Evolutionary conservation across 257 asterid genomes (phyloP).

Genomic region (Forsythia suspensa): DNA sequence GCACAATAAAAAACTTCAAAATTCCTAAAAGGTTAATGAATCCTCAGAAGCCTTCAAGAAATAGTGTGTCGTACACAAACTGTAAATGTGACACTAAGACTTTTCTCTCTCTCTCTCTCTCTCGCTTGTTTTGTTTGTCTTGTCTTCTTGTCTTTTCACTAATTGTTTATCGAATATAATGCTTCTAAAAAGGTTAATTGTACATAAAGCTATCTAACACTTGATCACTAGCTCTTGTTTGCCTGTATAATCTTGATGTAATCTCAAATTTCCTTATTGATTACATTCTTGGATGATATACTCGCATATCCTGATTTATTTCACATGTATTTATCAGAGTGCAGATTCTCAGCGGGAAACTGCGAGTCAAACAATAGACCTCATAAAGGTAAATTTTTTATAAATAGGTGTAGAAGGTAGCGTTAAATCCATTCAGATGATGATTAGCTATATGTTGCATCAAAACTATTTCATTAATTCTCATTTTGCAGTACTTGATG

Average conservation of each 20-base stretch:
- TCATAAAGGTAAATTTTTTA: conserved; percentile 66
- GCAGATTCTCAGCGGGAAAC: conserved; percentile 99
- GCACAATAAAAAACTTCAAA: not conserved
- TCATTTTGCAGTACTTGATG: conserved; percentile 83
- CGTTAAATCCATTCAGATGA: conserved; percentile 9
- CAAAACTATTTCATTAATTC: conserved; percentile 18
- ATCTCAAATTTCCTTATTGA: conserved; percentile 6
- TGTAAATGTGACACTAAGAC: not conserved
- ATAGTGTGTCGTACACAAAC: not conserved
- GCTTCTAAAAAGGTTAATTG: conserved; percentile 4
- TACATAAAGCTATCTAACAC: conserved; percentile 6
- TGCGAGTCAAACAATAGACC: conserved; percentile 96
- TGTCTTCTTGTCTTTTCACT: conserved; percentile 3
- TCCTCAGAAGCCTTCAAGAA: not conserved
- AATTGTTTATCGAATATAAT: not conserved
- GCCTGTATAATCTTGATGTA: not conserved
- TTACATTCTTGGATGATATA: not conserved
- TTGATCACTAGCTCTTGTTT: not conserved
- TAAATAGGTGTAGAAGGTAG: conserved; percentile 1
- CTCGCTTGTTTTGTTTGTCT: not conserved
- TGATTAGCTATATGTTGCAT: conserved; percentile 6
- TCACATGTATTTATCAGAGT: conserved; percentile 55
- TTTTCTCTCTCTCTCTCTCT: not conserved
- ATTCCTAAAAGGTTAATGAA: not conserved
- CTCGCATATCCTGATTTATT: not conserved